These are phyloP conservation scores for Xylaria palmicola DNA, from an alignment of 495 filamentous ascomycete species.

Conservation along the genomic window DNA sequence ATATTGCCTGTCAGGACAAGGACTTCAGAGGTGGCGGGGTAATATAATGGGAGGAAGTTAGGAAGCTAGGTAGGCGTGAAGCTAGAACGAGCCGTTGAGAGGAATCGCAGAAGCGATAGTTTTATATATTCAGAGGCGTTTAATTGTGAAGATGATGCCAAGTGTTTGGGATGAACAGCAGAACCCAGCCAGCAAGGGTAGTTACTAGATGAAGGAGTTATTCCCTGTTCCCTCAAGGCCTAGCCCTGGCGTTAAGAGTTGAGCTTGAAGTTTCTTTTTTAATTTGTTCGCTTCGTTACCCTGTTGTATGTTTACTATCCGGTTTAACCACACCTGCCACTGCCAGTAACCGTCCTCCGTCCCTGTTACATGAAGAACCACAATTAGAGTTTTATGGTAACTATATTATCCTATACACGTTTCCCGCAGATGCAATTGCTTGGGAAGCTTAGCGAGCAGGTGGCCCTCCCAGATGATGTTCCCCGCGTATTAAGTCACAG, in stretches of 20 bases:
- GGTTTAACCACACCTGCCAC: too few relatives aligned
- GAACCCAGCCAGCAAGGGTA: not conserved
- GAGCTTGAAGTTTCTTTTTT: too few relatives aligned
- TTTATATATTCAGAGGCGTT: not conserved
- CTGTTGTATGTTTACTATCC: too few relatives aligned
- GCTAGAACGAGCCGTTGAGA: not conserved
- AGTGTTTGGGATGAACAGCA: not conserved
- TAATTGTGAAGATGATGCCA: not conserved
- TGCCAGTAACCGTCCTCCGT: too few relatives aligned
- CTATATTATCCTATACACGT: too few relatives aligned
- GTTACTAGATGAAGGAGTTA: not conserved
- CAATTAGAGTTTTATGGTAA: too few relatives aligned
- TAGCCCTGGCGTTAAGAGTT: not conserved
- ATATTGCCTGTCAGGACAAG: not conserved
- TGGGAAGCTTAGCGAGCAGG: too few relatives aligned
- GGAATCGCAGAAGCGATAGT: not conserved
- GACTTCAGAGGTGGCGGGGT: not conserved
- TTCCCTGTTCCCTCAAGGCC: not conserved
- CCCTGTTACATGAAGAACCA: too few relatives aligned
- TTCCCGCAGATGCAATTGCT: too few relatives aligned
- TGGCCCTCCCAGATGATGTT: too few relatives aligned
- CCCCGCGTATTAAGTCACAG: too few relatives aligned
- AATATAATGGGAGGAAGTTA: not conserved
- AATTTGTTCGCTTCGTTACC: too few relatives aligned
- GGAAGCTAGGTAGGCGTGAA: not conserved